Conservation (phyloP, 2,329 filamentous ascomycete species). For the Endoconidiophora polonica region DNA sequence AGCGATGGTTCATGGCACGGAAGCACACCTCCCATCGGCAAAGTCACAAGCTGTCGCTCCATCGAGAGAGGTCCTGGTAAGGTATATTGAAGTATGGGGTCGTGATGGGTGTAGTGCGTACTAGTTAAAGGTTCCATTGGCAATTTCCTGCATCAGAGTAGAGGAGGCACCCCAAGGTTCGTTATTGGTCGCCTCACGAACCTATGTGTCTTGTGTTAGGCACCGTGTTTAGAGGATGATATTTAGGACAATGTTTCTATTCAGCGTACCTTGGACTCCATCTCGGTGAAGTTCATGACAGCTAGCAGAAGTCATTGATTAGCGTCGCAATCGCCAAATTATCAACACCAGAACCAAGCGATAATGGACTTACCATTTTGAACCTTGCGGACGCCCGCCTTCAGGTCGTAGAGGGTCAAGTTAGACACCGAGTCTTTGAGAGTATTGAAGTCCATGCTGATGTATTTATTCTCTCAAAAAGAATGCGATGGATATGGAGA, state of each 20-base stretch:
- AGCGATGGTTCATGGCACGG: not conserved
- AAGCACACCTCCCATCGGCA: too few relatives aligned
- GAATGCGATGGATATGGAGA: too few relatives aligned
- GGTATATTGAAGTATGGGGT: not conserved
- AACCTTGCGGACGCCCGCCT: slow-evolving; percentile 84
- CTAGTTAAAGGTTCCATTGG: slow-evolving; percentile 97
- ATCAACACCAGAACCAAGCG: not conserved
- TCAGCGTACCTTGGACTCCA: slow-evolving; percentile 50
- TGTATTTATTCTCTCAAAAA: too few relatives aligned
- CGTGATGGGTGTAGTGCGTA: slow-evolving; percentile 28
- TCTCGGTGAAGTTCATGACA: slow-evolving; percentile 96
- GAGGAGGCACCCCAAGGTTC: slow-evolving; percentile 87
- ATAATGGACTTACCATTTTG: slow-evolving; percentile 62
- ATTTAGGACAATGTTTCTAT: not conserved
- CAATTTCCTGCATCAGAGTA: slow-evolving; percentile 91
- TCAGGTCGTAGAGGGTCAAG: slow-evolving; percentile 86
- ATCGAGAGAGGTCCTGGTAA: not conserved
- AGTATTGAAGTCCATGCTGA: slow-evolving; percentile 67
- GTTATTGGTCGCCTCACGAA: slow-evolving; percentile 96
- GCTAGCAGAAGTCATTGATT: slow-evolving; percentile 33
- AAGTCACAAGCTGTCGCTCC: too few relatives aligned
- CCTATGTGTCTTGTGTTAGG: slow-evolving; percentile 30
- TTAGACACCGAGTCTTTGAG: slow-evolving; percentile 79
- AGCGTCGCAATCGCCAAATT: slow-evolving; percentile 15
- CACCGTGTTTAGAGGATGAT: not conserved